Evolutionary conservation across 176 grass and related monocot genomes (phyloP).

Genomic region (Aegilops umbellulata): DNA sequence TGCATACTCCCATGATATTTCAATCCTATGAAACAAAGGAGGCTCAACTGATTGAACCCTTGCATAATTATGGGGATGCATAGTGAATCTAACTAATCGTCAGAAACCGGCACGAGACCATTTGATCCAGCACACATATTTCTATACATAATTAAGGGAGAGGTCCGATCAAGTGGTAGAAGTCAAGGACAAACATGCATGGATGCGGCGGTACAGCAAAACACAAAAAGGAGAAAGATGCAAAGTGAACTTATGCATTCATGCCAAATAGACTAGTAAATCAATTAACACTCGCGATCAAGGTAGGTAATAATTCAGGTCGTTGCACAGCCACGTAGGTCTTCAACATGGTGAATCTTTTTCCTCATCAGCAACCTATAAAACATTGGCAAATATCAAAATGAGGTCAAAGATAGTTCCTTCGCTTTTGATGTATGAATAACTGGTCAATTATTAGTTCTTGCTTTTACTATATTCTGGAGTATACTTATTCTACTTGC

Average conservation of each 20-base stretch:
- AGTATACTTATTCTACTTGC: background rate
- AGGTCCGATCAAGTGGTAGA: slow-evolving; percentile 21
- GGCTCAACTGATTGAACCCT: too few species aligned
- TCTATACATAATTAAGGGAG: slow-evolving; percentile 16
- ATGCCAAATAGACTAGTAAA: slow-evolving; percentile 18
- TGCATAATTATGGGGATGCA: background rate
- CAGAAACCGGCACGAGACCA: background rate
- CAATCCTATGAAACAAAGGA: too few species aligned
- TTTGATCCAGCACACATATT: background rate
- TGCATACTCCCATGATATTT: too few species aligned
- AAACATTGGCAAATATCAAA: background rate
- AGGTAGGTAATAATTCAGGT: background rate
- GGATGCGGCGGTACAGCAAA: background rate
- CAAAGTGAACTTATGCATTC: slow-evolving; percentile 17
- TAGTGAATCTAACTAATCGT: background rate
- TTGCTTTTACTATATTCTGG: background rate
- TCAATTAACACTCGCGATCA: background rate
- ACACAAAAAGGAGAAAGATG: background rate
- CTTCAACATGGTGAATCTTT: background rate
- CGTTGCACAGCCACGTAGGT: background rate
- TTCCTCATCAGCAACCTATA: slow-evolving; percentile 27
- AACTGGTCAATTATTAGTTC: background rate
- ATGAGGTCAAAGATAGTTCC: background rate
- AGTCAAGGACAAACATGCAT: slow-evolving; percentile 12
- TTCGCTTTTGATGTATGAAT: background rate